Conservation (phyloP, 768 basidiomycete genomes). For the Favolaschia claudopus region DNA sequence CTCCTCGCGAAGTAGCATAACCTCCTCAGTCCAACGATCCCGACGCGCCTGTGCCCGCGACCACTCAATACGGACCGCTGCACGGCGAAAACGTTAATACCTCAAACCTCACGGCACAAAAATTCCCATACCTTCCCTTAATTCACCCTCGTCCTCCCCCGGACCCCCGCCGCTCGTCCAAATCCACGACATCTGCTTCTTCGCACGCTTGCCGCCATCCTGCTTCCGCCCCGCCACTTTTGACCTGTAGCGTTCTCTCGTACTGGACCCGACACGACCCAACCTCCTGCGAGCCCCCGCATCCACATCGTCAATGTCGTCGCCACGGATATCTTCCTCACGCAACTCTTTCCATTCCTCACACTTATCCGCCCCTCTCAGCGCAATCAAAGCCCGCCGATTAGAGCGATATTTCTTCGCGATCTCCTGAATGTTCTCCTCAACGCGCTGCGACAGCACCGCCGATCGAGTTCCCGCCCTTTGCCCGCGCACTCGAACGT, state of each 20-base stretch:
- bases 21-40: too few species aligned
- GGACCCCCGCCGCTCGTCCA: slow-evolving; percentile 8
- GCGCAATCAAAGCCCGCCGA: neutral
- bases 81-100: too few species aligned
- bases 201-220: neutral
- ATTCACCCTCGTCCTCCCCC: neutral
- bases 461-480: slow-evolving; percentile 4
- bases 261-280: neutral
- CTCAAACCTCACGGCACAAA: too few species aligned
- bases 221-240: too few species aligned
- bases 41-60: too few species aligned
- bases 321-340: neutral
- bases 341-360: neutral
- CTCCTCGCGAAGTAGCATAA: too few species aligned
- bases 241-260: too few species aligned
- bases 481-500: neutral
- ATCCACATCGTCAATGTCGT: slow-evolving; percentile 1
- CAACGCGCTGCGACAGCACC: neutral
- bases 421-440: neutral
- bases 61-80: too few species aligned
- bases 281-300: neutral
- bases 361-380: neutral
- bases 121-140: slow-evolving; percentile 12
- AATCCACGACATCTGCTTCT: slow-evolving; percentile 17
- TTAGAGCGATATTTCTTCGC: slow-evolving; percentile 1